A percentile compares a stretch with the other conserved stretches of the same genome.
Evolutionary conservation across 2,329 filamentous ascomycete genomes (phyloP).

Genomic region (Alternaria arborescens): DNA sequence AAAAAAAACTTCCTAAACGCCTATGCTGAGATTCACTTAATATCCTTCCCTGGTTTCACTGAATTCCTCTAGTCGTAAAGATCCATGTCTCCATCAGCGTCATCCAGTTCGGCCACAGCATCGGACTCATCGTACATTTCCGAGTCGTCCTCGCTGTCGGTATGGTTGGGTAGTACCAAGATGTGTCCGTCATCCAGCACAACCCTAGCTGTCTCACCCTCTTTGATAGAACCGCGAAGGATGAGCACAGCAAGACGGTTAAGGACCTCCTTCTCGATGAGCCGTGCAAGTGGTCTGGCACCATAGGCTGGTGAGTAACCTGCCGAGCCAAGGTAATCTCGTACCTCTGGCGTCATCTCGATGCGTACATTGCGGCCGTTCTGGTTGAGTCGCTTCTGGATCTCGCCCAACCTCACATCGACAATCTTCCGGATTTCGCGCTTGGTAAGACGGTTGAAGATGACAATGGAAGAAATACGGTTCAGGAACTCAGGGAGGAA

Average conservation of each 20-base stretch:
- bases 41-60: not conserved
- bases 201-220: slow-evolving; percentile 84
- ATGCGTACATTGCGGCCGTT: slow-evolving; percentile 90
- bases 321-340: slow-evolving; percentile 88
- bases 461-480: slow-evolving; percentile 93
- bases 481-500: slow-evolving; percentile 99
- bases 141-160: slow-evolving; percentile 71
- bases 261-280: slow-evolving; percentile 97
- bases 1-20: slow-evolving; percentile 12
- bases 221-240: slow-evolving; percentile 80
- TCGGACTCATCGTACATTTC: slow-evolving; percentile 81
- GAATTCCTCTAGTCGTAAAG: slow-evolving; percentile 67
- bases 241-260: slow-evolving; percentile 93
- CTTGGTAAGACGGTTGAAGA: slow-evolving; percentile 95
- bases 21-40: slow-evolving; percentile 18
- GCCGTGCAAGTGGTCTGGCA: slow-evolving; percentile 82
- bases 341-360: slow-evolving; percentile 81
- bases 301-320: slow-evolving; percentile 97
- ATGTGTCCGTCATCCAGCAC: slow-evolving; percentile 82
- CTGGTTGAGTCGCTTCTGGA: slow-evolving; percentile 86
- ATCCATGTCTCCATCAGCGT: slow-evolving; percentile 65
- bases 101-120: slow-evolving; percentile 73
- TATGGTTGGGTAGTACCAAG: slow-evolving; percentile 84
- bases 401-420: slow-evolving; percentile 84
- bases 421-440: slow-evolving; percentile 94